phyloP scores from a whole-genome alignment of 2,329 filamentous ascomycete genomes.

The Fusarium sp. region DNA sequence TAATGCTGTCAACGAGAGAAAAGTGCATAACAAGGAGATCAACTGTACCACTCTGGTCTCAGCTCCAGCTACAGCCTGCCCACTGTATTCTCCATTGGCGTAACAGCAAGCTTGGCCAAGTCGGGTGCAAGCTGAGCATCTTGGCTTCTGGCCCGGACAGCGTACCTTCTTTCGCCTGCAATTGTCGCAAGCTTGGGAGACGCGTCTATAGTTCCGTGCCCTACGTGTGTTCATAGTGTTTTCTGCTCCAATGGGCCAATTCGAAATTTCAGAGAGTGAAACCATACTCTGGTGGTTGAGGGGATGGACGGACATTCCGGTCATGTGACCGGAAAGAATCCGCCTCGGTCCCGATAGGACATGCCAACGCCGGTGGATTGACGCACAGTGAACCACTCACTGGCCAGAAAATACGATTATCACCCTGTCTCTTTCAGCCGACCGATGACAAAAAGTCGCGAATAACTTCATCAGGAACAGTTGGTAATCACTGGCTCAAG shows the following conservation, averaged over 20 bases:
- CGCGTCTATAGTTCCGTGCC: neutral
- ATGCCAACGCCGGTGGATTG: neutral
- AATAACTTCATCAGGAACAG: neutral
- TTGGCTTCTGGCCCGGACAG: slow-evolving; percentile 26
- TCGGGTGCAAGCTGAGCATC: slow-evolving; percentile 28
- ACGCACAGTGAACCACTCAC: too few relatives aligned
- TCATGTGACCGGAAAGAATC: neutral
- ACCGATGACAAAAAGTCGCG: neutral
- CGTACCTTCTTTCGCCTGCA: slow-evolving; percentile 31
- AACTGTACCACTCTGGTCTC: slow-evolving; percentile 7
- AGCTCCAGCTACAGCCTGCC: neutral
- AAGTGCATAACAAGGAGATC: fast-evolving
- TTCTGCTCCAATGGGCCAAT: neutral
- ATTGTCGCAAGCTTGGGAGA: neutral
- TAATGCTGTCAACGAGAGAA: neutral
- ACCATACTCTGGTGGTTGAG: neutral
- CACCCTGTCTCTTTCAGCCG: neutral
- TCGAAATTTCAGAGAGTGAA: neutral
- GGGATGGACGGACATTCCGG: neutral
- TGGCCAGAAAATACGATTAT: neutral
- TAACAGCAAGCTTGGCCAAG: slow-evolving; percentile 20
- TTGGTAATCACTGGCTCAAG: neutral
- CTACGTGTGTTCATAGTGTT: neutral
- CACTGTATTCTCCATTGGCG: neutral
- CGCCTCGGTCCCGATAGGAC: neutral